Base-by-base conservation (phyloP, 768 basidiomycete species). In the Phlegmacium glaucopus region DNA sequence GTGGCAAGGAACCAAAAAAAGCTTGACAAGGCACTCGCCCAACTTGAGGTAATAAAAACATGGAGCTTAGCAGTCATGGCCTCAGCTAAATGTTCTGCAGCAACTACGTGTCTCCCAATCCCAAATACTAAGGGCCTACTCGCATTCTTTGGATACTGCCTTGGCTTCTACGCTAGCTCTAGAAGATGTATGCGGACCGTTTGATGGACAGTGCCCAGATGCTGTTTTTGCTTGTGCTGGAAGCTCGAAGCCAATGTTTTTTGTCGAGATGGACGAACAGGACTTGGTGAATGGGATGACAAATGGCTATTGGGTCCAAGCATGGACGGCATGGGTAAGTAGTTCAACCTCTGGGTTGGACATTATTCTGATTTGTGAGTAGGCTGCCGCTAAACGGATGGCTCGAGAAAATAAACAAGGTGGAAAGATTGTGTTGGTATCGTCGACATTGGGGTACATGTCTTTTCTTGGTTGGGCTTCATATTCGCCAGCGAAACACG, bases 401-500 rank as follows among this genome's bases (percentile, higher is more conserved):
- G 86, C 87, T 74, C 79, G 79, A 15, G 70, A 73, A 42, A 65
- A 76, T n/a, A 70, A 73, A 28, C 64, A 68, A 16, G 75, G 78
- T 49, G 79, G 86, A 16, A 90, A 87, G 60, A 83, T 93, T 32
- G 72, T 89, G 13, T 79, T 95, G 34, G 78, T 90, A 18, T 83
- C 82, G 1, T 91, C 88, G 0, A 79, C 83, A 5, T 65, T 93
- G 9, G 87, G 83, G 1, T 82, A 83, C 56, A 83, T 91, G 72
- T 76, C 80, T 2, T 79, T 93, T 45, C 67, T 87, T 3, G 93
- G 94, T 0, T 95, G 83, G 56, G 72, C 85, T 1, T 78, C 82
- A 1, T 95, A 95, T 64, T 72, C 87, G 0, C 90, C 92, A 0
- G 85, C 82, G 9, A 95, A 95, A 61, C 86, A 88, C 56, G 94